These are phyloP conservation scores for Thermomucor indicae-seudaticae DNA, from an alignment of 371 early-diverging fungal genomes.

Conservation along the genomic window DNA sequence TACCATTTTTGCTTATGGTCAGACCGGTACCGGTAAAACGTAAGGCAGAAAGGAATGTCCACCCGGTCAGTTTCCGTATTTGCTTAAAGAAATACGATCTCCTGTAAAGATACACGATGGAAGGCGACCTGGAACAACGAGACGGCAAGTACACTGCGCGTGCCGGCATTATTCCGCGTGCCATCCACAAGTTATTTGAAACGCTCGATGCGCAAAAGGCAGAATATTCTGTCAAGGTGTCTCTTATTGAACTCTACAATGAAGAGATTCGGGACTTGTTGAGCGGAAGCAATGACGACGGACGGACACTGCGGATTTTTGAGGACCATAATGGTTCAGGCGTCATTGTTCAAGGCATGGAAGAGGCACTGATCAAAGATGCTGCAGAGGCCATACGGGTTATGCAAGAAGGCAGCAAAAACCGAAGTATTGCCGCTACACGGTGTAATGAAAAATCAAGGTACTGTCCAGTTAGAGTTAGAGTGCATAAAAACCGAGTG, in stretches of 20 bases:
- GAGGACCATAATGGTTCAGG: constrained; percentile 68
- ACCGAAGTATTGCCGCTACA: constrained; percentile 84
- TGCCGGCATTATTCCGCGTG: constrained; percentile 92
- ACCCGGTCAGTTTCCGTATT: too few relatives aligned
- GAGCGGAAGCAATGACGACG: constrained; percentile 28
- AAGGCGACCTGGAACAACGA: constrained; percentile 66
- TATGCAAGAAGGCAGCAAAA: constrained; percentile 71
- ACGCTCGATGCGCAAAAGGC: constrained; percentile 51
- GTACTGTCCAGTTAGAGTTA: too few relatives aligned
- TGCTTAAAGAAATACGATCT: background rate
- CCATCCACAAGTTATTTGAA: constrained; percentile 79
- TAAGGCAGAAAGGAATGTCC: constrained; percentile 12
- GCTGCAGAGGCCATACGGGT: constrained; percentile 73
- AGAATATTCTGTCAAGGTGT: constrained; percentile 78
- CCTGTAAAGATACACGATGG: constrained; percentile 78
- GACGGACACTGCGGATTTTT: constrained; percentile 51
- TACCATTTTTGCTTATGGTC: constrained; percentile 95
- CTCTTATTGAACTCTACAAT: constrained; percentile 97
- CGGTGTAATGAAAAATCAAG: constrained; percentile 89
- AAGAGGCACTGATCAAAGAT: constrained; percentile 67
- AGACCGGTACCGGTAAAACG: constrained; percentile 93
- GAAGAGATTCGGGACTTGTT: constrained; percentile 96
- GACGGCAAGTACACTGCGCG: constrained; percentile 26
- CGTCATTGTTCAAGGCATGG: constrained; percentile 78
- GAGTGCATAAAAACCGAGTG: too few relatives aligned